These are phyloP conservation scores for Trametes sanguinea DNA, from an alignment of 768 basidiomycete genomes.

Conservation along the genomic window DNA sequence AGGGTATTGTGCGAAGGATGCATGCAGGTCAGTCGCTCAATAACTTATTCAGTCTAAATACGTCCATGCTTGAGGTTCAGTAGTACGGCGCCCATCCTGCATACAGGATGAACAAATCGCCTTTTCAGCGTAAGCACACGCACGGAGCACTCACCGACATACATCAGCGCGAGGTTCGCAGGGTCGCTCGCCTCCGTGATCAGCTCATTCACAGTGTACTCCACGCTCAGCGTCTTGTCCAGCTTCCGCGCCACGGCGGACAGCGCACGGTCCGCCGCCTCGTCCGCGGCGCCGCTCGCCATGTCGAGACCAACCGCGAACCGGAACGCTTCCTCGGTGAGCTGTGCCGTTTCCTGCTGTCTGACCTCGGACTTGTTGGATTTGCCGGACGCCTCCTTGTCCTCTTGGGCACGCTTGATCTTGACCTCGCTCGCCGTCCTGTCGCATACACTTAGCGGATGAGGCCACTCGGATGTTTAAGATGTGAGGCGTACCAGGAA, in stretches of 20 bases:
- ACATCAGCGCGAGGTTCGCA: constrained; percentile 78
- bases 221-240: constrained; percentile 81
- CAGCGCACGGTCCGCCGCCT: constrained; percentile 89
- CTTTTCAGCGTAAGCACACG: background rate
- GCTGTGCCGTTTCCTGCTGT: constrained; percentile 21
- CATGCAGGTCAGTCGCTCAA: too few relatives aligned
- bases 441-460: background rate
- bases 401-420: constrained; percentile 59
- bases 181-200: constrained; percentile 85
- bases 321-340: constrained; percentile 31
- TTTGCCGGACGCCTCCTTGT: constrained; percentile 34
- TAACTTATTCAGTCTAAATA: too few relatives aligned
- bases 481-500: constrained; percentile 62
- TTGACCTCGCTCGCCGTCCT: constrained; percentile 83
- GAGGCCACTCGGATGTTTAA: background rate
- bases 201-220: constrained; percentile 91
- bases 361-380: too few relatives aligned
- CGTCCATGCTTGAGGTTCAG: constrained; percentile 1
- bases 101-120: background rate
- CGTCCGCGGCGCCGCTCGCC: constrained; percentile 68
- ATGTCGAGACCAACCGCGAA: constrained; percentile 60
- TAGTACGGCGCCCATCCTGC: constrained; percentile 48
- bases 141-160: constrained; percentile 49
- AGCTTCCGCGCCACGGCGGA: constrained; percentile 80
- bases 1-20: background rate